Conservation (phyloP, 2,329 filamentous ascomycete species). For the Akanthomyces muscarius region DNA sequence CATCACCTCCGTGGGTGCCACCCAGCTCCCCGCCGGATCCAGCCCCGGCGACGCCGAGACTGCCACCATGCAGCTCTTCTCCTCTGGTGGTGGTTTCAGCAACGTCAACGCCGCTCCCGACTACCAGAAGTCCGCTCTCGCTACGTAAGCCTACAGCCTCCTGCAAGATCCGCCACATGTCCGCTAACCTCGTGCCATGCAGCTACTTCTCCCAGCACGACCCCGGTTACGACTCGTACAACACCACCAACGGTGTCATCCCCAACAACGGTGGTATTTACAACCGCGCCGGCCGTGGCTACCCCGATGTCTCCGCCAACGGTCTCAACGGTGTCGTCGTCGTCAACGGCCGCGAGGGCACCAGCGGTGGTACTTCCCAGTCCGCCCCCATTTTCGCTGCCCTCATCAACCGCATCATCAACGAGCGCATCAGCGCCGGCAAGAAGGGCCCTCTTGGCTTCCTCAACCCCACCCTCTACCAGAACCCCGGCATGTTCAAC, state of each 20-base stretch:
- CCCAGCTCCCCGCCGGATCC: slow-evolving; percentile 39
- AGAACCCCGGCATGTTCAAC: slow-evolving; percentile 1
- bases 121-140: slow-evolving; percentile 42
- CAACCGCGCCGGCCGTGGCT: slow-evolving; percentile 10
- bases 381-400: slow-evolving; percentile 21
- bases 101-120: slow-evolving; percentile 43
- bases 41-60: slow-evolving; percentile 40
- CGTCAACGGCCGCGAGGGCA: slow-evolving; percentile 24
- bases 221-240: slow-evolving; percentile 13
- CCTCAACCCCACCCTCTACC: slow-evolving; percentile 18
- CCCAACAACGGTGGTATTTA: slow-evolving; percentile 1
- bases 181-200: background rate
- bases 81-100: slow-evolving; percentile 24
- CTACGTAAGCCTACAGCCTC: slow-evolving; percentile 7
- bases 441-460: slow-evolving; percentile 36
- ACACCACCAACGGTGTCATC: slow-evolving; percentile 3
- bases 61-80: slow-evolving; percentile 40
- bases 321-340: slow-evolving; percentile 43
- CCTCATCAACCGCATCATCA: slow-evolving; percentile 22
- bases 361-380: slow-evolving; percentile 16
- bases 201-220: slow-evolving; percentile 36
- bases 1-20: slow-evolving; percentile 48
- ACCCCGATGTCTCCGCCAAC: slow-evolving; percentile 38
- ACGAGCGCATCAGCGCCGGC: slow-evolving; percentile 23
- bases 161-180: background rate